Base-by-base conservation (phyloP, 495 filamentous ascomycete genomes). In the Hamigera avellanea region DNA sequence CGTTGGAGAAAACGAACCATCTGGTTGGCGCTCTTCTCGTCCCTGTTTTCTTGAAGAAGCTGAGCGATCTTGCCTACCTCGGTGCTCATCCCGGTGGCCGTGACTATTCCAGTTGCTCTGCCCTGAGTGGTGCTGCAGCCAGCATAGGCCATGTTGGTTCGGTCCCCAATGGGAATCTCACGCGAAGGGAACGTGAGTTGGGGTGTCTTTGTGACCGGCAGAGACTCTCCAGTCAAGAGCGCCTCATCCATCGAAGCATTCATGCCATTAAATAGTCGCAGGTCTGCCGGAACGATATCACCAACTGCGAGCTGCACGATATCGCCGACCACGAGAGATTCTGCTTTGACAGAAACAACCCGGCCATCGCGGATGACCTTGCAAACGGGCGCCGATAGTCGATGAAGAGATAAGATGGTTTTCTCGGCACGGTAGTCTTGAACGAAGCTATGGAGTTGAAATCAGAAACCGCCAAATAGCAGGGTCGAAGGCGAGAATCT, bases 371-470 rank as follows among this genome's bases (percentile, higher is more conserved):
- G 78, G 4, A 93, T 59, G 2, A 81, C 84, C 38, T 65, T 73
- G 19, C 86, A 87, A 42, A 78, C 77, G 33, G 86, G 86, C 2
- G 86, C 83, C 1, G 81, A 86, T 6, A 93, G 66, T 19, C 77
- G 75, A 26, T 81, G 65, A 9, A 93, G 67, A 15, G 83, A 81
- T 29, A 89, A 76, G 70, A 93, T 88, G 40, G 81, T 87, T 64
- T 88, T 83, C 50, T 88, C 85, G 16, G 86, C 86, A 36, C 75
- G 69, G 50, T 81, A 89, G 50, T 93, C 86, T 51, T 93, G 85
- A 32, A 70, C 73, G 63, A 91, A 93, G 9, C 50, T 56, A 12
- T 23, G 2, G 4, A 25, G 30, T 35, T 18, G 37, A 4, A 8
- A 31, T 28, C 36, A 13, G 9, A 15, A 12, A 15, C 19, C 6